Conservation (phyloP, 306 rosid genomes). For the Corylus heterophylla region DNA sequence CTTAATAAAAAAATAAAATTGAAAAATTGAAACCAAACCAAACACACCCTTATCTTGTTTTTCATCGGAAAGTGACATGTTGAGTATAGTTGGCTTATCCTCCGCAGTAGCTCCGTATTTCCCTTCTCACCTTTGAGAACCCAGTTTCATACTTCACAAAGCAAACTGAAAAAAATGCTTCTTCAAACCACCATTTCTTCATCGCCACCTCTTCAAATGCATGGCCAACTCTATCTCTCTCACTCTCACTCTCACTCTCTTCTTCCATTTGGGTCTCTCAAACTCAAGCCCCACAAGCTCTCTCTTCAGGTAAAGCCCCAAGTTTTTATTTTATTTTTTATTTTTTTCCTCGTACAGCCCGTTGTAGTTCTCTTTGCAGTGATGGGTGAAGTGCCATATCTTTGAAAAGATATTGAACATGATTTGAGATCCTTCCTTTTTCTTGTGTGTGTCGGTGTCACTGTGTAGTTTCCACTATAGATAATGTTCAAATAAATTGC, state of each 20-base stretch:
- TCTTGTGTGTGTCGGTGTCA: background rate
- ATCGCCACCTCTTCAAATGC: background rate
- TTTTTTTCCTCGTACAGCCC: too few relatives aligned
- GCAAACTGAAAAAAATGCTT: slow-evolving; percentile 1
- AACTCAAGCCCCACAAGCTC: slow-evolving; percentile 21
- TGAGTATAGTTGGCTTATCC: background rate
- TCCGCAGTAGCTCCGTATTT: background rate
- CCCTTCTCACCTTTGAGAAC: background rate
- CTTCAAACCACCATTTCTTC: slow-evolving; percentile 1
- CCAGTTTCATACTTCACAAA: background rate
- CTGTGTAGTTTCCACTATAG: background rate
- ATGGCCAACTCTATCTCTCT: background rate
- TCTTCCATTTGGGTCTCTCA: slow-evolving; percentile 12
- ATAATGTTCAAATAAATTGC: background rate
- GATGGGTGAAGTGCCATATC: background rate
- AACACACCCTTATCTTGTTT: too few relatives aligned
- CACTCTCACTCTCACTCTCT: slow-evolving; percentile 13
- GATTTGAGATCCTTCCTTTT: background rate
- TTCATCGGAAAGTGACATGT: background rate
- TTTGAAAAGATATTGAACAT: background rate
- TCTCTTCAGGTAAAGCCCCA: slow-evolving; percentile 17
- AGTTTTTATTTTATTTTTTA: background rate
- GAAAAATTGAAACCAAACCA: too few relatives aligned
- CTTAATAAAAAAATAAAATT: too few relatives aligned
- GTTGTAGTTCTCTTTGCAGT: background rate